Conservation (phyloP, 768 basidiomycete species). For the Boletus fagicola region DNA sequence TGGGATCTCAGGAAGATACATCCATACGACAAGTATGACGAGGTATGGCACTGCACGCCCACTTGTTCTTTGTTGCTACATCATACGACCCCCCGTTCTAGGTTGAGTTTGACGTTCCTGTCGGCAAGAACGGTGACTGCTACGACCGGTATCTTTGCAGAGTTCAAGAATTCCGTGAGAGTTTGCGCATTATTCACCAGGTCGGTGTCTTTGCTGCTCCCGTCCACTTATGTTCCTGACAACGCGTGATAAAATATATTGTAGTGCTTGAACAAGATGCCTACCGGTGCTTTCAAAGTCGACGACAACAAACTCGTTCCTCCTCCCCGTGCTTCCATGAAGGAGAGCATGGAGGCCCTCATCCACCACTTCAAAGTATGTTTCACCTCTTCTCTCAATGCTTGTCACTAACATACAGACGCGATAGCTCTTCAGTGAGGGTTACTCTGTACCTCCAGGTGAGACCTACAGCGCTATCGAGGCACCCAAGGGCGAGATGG, state of each 20-base stretch:
- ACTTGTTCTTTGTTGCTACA: background rate
- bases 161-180: conserved; percentile 98
- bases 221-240: background rate
- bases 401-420: background rate
- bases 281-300: conserved; percentile 85
- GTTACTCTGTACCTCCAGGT: conserved; percentile 92
- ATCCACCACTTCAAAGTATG: conserved; percentile 97
- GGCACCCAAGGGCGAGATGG: conserved; percentile 99
- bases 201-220: conserved; percentile 31
- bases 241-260: background rate
- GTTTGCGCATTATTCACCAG: conserved; percentile 82
- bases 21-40: no score
- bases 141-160: conserved; percentile 97
- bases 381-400: background rate
- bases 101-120: conserved; percentile 98
- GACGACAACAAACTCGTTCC: conserved; percentile 98
- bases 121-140: conserved; percentile 96
- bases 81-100: conserved; percentile 25
- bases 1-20: no score
- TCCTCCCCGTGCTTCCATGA: conserved; percentile 96
- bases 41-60: no score
- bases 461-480: conserved; percentile 98
- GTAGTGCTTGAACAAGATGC: conserved; percentile 96
- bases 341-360: conserved; percentile 97
- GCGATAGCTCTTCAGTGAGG: conserved; percentile 86